Evolutionary conservation across 345 rosid genomes (phyloP).

Genomic region (Crucihimalaya himalaica): DNA sequence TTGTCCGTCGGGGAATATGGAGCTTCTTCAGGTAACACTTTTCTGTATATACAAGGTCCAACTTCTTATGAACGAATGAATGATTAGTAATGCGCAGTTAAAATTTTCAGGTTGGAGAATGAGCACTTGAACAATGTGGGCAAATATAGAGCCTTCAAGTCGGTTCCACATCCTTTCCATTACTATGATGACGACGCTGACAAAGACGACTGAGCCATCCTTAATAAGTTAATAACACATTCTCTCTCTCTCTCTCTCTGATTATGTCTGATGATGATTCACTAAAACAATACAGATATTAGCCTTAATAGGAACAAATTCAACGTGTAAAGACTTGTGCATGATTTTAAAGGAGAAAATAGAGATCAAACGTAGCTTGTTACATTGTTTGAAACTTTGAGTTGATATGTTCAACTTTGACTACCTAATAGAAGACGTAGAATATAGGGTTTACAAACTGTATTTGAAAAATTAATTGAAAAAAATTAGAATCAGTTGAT

Average conservation of each 20-base stretch:
- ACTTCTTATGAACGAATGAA: neutral
- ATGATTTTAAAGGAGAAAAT: neutral
- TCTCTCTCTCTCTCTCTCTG: neutral
- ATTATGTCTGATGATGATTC: neutral
- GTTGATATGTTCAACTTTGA: neutral
- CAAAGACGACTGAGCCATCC: conserved; percentile 30
- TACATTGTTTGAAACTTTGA: neutral
- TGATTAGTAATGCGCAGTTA: conserved; percentile 2
- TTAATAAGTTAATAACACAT: neutral
- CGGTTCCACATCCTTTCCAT: conserved; percentile 46
- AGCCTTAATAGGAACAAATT: conserved; percentile 2
- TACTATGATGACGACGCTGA: conserved; percentile 40
- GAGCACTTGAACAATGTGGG: conserved; percentile 46
- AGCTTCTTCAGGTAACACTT: conserved; percentile 72
- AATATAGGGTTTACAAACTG: neutral
- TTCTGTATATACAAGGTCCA: neutral
- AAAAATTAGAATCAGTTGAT: neutral
- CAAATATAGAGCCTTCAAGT: conserved; percentile 43
- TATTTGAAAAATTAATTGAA: neutral
- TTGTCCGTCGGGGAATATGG: conserved; percentile 70
- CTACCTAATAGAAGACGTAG: conserved; percentile 3
- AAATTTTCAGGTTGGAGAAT: conserved; percentile 37
- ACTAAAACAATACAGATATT: neutral
- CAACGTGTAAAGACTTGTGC: neutral
- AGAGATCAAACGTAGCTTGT: neutral